Evolutionary conservation across 2,329 filamentous ascomycete genomes (phyloP).

Genomic region (Paracamarosporium sp.): DNA sequence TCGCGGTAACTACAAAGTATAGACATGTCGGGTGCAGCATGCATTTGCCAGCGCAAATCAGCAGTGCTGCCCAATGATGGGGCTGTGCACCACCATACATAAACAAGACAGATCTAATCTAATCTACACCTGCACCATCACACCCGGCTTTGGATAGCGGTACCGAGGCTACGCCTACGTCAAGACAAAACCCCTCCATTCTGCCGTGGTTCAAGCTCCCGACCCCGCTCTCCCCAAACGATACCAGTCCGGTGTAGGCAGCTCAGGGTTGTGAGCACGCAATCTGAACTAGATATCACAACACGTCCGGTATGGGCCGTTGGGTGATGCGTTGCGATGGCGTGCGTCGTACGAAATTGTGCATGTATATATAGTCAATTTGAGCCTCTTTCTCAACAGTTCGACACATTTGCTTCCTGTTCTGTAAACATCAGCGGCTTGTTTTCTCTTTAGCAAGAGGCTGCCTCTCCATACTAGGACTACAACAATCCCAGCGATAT

Average conservation of each 20-base stretch:
- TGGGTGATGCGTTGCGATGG: conserved; percentile 14
- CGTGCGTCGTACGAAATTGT: conserved; percentile 17
- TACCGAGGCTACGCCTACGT: neutral
- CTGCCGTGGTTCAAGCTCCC: neutral
- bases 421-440: neutral
- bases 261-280: conserved; percentile 32
- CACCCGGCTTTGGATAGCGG: neutral
- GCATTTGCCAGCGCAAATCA: too few relatives aligned
- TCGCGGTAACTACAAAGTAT: too few relatives aligned
- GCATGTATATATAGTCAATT: conserved; percentile 15
- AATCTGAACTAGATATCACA: conserved; percentile 36
- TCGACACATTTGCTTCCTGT: neutral
- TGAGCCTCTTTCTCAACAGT: neutral
- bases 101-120: neutral
- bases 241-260: neutral
- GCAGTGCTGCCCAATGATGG: too few relatives aligned
- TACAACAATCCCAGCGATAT: conserved; percentile 22
- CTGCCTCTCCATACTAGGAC: too few relatives aligned
- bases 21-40: neutral
- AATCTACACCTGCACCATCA: neutral
- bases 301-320: conserved; percentile 24
- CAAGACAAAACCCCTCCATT: neutral
- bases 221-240: conserved; percentile 1
- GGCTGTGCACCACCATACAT: too few relatives aligned
- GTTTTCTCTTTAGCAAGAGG: too few relatives aligned